Base-by-base conservation (phyloP, 2,329 filamentous ascomycete species). In the Fonsecaea multimorphosa region DNA sequence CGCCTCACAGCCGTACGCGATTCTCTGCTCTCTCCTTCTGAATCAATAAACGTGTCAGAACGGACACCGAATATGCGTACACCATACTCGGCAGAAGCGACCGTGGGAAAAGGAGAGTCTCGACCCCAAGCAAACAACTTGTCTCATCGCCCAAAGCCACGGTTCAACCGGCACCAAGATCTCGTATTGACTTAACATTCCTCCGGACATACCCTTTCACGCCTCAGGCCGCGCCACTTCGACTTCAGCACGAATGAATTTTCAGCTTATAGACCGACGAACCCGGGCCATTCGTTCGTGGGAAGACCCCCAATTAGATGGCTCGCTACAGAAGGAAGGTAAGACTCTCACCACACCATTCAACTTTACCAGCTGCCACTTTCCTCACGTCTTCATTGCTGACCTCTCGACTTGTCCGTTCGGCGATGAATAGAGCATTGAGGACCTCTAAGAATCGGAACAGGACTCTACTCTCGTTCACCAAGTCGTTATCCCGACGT, bases 161-260 rank as follows among this genome's bases (percentile, higher is more conserved):
- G 61, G 16, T 68, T 68, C 38, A 53, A 60, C 29, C 64, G 38
- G 59, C 67, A 68, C 34, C 63, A 66, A 36, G 27, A 31, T 9
- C 59, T 68, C 19, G n/a, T 24, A 12, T 11, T 60, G 31, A 24
- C 22, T 31, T 52, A 27, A 31, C 34, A 7, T 19, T 19, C 38
- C n/a, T 19, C 38, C 3, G 5, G 3, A 19, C 6, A 2, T 4
- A 11, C 36, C 12, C 5, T 16, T 2, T 40, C 36, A 40, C 14
- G 16, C 16, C 14, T 22, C 7, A 22, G 12, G 1, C 5, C 5
- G n/a, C n/a, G 1, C 22, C 22, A 8, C 9, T 9, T 22, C 40
- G 19, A 6, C n/a, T 9, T 9, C 40, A 46, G 40, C n/a, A 22
- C 22, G 40, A 22, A 22, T 11, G 8, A 9, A 19, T 11, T 46